phyloP scores from a whole-genome alignment of 352 stramenopile species.

The Phytophthora ramorum region DNA sequence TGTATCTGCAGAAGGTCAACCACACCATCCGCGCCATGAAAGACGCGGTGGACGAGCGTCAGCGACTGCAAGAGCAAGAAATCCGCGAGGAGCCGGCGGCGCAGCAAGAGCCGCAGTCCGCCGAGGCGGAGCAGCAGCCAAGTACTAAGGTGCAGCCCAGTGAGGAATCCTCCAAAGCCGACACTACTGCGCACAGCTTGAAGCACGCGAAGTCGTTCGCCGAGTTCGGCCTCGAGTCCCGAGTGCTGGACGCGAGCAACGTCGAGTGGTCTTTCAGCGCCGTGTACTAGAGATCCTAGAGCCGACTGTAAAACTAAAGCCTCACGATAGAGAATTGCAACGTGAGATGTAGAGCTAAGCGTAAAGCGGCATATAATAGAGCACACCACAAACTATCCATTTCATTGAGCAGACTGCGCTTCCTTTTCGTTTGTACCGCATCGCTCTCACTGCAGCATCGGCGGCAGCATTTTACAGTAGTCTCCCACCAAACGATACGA shows the following conservation, averaged over 20 bases:
- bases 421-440: no score
- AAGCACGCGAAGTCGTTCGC: constrained; percentile 64
- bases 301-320: constrained; percentile 35
- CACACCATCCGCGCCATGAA: constrained; percentile 83
- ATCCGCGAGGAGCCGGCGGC: constrained; percentile 23
- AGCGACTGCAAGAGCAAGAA: constrained; percentile 39
- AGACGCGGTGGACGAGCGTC: constrained; percentile 58
- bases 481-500: no score
- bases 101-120: constrained; percentile 24
- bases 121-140: constrained; percentile 25
- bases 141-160: constrained; percentile 18
- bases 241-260: constrained; percentile 52
- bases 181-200: constrained; percentile 14
- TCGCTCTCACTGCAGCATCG: background rate
- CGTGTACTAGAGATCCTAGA: constrained; percentile 58
- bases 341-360: constrained; percentile 35
- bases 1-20: constrained; percentile 84
- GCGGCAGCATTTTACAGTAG: no score
- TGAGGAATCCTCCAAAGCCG: constrained; percentile 14
- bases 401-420: background rate
- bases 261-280: constrained; percentile 84
- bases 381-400: constrained; percentile 13
- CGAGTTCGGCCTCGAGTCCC: constrained; percentile 75
- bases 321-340: constrained; percentile 40
- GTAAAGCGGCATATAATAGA: constrained; percentile 30